Evolutionary conservation across 1,284 basidiomycete genomes (phyloP), one percentile per base, ranked within the genome.

Genomic region (Irpex sp.): DNA sequence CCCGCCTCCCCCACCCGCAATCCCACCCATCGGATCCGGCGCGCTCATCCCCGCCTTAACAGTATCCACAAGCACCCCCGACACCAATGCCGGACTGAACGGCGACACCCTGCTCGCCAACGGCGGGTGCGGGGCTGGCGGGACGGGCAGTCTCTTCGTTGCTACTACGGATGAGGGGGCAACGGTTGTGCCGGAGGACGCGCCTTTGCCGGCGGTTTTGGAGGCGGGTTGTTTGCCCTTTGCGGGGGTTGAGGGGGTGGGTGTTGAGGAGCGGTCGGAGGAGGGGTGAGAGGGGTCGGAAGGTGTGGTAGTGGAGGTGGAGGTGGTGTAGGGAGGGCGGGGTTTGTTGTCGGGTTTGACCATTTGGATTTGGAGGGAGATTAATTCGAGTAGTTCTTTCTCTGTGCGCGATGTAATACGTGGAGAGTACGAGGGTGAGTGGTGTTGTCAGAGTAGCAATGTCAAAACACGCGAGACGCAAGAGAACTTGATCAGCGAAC

Each of bases 31-130:
- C 49, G 78, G 77, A 62, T 87, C 83, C 64, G 84, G 82, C 11
- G 88, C 83, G 65, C 76, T 88, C 85, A 93, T 91, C 0, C 90
- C 90, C 1, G 91, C 92, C 72, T 91, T 92, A 52, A 93, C 79
- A 0, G 92, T 86, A 49, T 92, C 89, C 47, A 93, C 81, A 58
- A 94, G 78, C 40, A 92, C 82, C 0, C 92, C 92, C 0, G 85
- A 82, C 34, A 88, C 84, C 26, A 93, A 75, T 8, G 88, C 87
- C 15, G 92, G 92, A 0, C 91, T 92, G 69, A 86, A 85, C 5
- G 82, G 76, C 5, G 87, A 88, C 9, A 88, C 76, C 37, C 87
- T 81, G 59, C 74, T 77, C 47, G 83, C 77, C 51, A 88, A 76
- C 6, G 83, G 75, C 2, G 85, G 85, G 54, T 79, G 80, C 19